Conservation (phyloP, 495 filamentous ascomycete species). For the Pseudomonodictys pantanalensis region DNA sequence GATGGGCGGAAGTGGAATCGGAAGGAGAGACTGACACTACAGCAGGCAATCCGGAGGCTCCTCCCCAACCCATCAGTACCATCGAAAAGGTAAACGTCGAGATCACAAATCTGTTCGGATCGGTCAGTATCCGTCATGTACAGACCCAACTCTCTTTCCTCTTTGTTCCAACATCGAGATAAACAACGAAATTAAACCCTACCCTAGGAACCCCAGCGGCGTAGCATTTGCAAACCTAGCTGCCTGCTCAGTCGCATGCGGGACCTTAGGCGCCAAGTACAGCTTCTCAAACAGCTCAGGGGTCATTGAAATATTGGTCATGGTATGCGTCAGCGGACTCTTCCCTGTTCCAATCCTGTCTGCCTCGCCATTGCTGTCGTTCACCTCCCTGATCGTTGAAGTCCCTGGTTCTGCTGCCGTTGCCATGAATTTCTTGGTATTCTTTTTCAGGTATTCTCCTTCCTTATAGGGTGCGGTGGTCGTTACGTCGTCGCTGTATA, state of each 20-base stretch:
- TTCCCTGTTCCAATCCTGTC: slow-evolving; percentile 19
- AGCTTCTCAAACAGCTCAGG: slow-evolving; percentile 59
- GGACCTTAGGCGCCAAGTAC: slow-evolving; percentile 54
- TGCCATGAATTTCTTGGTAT: neutral
- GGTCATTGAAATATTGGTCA: slow-evolving; percentile 39
- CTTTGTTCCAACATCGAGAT: too few species aligned
- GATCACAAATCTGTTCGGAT: slow-evolving; percentile 46
- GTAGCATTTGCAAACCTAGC: slow-evolving; percentile 49
- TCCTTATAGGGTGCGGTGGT: too few species aligned
- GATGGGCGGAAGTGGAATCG: neutral
- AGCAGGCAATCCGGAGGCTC: slow-evolving; percentile 46
- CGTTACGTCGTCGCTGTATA: too few species aligned
- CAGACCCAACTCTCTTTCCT: too few species aligned
- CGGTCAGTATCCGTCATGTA: too few species aligned
- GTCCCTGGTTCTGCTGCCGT: neutral
- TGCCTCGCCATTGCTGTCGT: neutral
- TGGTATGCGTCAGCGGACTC: slow-evolving; percentile 13
- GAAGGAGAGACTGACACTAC: slow-evolving; percentile 40
- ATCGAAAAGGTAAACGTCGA: slow-evolving; percentile 41
- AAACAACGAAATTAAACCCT: neutral
- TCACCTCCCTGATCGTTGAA: neutral
- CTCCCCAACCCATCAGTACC: slow-evolving; percentile 56
- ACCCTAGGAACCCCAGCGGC: slow-evolving; percentile 51
- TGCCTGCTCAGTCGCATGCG: slow-evolving; percentile 52
- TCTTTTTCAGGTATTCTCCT: too few species aligned